A percentile compares a stretch with the other conserved stretches of the same genome.
Evolutionary conservation across 2,329 filamentous ascomycete species (phyloP).

Genomic region (Sodiomyces alkalinus): DNA sequence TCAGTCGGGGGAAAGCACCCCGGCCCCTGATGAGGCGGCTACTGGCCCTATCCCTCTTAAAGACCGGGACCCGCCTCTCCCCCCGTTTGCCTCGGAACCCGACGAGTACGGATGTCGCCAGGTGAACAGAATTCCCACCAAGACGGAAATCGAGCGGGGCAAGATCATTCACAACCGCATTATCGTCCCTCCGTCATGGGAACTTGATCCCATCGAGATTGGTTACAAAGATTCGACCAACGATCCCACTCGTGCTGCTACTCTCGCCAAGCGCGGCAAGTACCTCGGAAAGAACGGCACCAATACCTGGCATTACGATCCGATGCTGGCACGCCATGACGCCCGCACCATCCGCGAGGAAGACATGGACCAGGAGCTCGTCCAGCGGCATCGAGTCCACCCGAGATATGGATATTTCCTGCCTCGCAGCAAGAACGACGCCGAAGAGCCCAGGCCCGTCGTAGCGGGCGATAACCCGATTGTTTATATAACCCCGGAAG

Average conservation of each 20-base stretch:
- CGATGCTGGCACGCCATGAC: conserved; percentile 37
- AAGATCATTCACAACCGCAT: conserved; percentile 32
- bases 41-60: conserved; percentile 8
- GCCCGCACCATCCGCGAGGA: conserved; percentile 29
- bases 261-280: conserved; percentile 34
- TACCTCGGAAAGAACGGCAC: conserved; percentile 39
- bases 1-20: conserved; percentile 14
- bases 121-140: conserved; percentile 19
- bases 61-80: conserved; percentile 12
- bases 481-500: conserved; percentile 31
- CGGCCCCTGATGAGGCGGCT: conserved; percentile 11
- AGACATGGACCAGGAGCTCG: conserved; percentile 34
- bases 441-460: conserved; percentile 22
- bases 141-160: conserved; percentile 14
- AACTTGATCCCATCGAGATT: conserved; percentile 38
- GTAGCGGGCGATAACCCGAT: conserved; percentile 31
- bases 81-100: conserved; percentile 21
- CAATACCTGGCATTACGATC: conserved; percentile 37
- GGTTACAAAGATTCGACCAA: conserved; percentile 45
- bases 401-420: conserved; percentile 38
- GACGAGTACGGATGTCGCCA: conserved; percentile 37
- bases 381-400: conserved; percentile 35
- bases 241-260: conserved; percentile 36
- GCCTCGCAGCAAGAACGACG: conserved; percentile 28
- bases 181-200: conserved; percentile 32